phyloP scores from a whole-genome alignment of 805 yeast genomes.

The Pichia thaimueangensis region DNA sequence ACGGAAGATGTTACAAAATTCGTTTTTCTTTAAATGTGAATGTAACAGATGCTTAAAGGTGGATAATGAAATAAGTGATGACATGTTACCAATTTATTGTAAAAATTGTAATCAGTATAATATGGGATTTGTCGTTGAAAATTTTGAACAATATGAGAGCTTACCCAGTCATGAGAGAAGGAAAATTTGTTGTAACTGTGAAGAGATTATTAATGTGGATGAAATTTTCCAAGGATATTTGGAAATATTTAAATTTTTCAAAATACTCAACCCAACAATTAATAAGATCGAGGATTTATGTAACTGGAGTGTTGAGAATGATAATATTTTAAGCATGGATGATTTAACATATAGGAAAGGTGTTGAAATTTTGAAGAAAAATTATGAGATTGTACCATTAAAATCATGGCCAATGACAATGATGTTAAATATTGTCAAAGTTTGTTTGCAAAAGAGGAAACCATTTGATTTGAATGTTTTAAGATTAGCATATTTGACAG shows the following conservation, averaged over 20 bases:
- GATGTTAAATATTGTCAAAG: conserved; percentile 12
- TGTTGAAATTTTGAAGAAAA: neutral
- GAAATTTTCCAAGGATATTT: conserved; percentile 1
- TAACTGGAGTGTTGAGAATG: neutral
- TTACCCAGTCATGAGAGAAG: neutral
- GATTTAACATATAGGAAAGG: conserved; percentile 3
- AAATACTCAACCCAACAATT: neutral
- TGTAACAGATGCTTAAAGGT: conserved; percentile 25
- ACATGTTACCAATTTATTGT: conserved; percentile 26
- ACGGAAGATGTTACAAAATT: conserved; percentile 21
- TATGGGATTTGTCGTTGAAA: conserved; percentile 15
- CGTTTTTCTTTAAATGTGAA: conserved; percentile 32
- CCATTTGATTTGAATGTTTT: conserved; percentile 13
- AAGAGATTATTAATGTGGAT: neutral
- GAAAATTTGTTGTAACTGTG: conserved; percentile 7
- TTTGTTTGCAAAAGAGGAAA: conserved; percentile 1
- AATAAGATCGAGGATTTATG: conserved; percentile 4
- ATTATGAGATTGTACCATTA: conserved; percentile 11
- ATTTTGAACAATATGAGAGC: neutral
- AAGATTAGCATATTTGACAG: conserved; percentile 12
- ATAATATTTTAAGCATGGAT: neutral
- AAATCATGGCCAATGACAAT: conserved; percentile 21
- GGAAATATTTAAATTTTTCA: conserved; percentile 1
- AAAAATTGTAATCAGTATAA: conserved; percentile 17
- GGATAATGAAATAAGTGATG: conserved; percentile 20